Evolutionary conservation across 73 alveolate species (phyloP).

Genomic region (Paramecium caudatum): DNA sequence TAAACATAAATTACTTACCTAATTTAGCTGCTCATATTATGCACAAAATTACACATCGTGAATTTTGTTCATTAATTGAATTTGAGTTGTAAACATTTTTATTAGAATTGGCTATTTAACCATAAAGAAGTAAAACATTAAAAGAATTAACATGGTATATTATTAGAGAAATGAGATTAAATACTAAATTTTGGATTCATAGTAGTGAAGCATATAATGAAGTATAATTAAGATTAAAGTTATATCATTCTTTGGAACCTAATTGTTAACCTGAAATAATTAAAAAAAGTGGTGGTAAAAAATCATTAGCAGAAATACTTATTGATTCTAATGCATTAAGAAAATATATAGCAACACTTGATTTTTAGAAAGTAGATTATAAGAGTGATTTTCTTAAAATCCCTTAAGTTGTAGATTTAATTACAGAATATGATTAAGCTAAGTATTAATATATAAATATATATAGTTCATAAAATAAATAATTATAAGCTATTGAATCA

Average conservation of each 20-base stretch:
- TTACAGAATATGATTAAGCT: constrained; percentile 45
- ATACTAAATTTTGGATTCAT: constrained; percentile 60
- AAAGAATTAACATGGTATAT: constrained; percentile 24
- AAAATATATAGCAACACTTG: constrained; percentile 29
- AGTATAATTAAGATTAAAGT: constrained; percentile 21
- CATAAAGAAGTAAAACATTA: background rate
- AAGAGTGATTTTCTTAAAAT: constrained; percentile 47
- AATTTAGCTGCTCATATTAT: constrained; percentile 28
- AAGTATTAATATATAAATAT: background rate
- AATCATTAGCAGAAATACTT: constrained; percentile 48
- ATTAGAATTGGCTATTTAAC: constrained; percentile 36
- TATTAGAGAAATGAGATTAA: constrained; percentile 59
- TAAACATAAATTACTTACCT: constrained; percentile 53
- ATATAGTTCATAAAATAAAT: constrained; percentile 45
- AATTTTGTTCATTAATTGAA: constrained; percentile 41
- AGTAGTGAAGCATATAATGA: constrained; percentile 64
- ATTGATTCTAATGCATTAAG: constrained; percentile 27
- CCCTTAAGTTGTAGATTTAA: constrained; percentile 7
- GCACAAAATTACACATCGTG: background rate
- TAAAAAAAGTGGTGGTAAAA: constrained; percentile 56
- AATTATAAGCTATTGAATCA: constrained; percentile 29
- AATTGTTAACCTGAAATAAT: constrained; percentile 1
- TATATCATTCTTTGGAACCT: constrained; percentile 16
- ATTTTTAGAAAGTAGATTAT: constrained; percentile 44
- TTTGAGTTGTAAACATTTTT: constrained; percentile 40